Base-by-base conservation (phyloP, 83 land plant genomes). In the Diphasiastrum complanatum region DNA sequence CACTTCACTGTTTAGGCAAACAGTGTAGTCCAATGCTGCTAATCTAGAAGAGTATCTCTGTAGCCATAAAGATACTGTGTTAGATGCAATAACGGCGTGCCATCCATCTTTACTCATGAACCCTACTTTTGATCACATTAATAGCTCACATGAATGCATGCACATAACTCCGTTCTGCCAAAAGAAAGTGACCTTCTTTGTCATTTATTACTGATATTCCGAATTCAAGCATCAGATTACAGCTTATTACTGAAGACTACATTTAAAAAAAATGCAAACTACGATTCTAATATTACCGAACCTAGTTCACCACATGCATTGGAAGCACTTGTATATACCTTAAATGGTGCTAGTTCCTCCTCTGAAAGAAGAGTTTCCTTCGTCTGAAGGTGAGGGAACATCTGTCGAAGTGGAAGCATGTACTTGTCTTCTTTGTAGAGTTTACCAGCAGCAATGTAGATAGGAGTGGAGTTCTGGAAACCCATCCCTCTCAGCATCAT, bases 21-120 rank as follows among this genome's bases (percentile, higher is more conserved):
- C 91, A 6, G 83, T 73, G 59, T 88, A 88, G 63, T 88, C 95
- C 64, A 88, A 48, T 23, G 95, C 90, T 28, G 95, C 95, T 74
- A 88, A 54, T 63, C 95, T 78, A 20, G 95, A 87, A 32, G 95
- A 87, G 58, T 75, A 75, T 8, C 69, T 77, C 95, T 87, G 63
- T 60, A 74, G 46, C 18, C n/a, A 65, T 64, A 69, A 14, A 29
- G 11, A 69, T 33, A 29, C 22, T 65, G 27, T 11, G 18, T 32
- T 30, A 29, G 5, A 60, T 18, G 8, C 16, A 40, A 65, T 37
- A 57, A 29, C 3, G 14, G 20, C 16, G 46, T 31, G 34, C 19
- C 49, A 43, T 3, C 3, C 3, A 29, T 20, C 18, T 45, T 52
- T 2, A 32, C 4, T 33, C 33, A 12, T 2, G 32, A 4, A 60